Conservation (phyloP, 805 yeast species). For the Brettanomyces nanus region DNA sequence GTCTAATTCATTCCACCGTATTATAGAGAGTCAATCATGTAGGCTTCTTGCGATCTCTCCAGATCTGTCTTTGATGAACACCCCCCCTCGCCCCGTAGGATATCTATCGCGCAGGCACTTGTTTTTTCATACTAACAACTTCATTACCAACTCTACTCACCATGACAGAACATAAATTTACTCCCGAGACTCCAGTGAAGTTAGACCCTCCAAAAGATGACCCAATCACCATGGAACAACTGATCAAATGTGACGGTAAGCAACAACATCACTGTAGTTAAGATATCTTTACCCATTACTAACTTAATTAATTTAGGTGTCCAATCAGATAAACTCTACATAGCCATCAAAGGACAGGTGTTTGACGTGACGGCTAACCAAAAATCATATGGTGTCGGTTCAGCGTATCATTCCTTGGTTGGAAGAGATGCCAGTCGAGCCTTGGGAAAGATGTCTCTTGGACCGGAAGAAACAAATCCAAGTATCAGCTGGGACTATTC, state of each 20-base stretch:
- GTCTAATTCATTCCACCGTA: too few relatives aligned
- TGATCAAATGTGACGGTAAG: slow-evolving; percentile 19
- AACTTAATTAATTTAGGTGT: too few relatives aligned
- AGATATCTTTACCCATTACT: slow-evolving; percentile 29
- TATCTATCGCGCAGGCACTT: too few relatives aligned
- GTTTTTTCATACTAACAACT: too few relatives aligned
- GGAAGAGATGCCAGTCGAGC: slow-evolving; percentile 77
- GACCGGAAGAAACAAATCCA: slow-evolving; percentile 40
- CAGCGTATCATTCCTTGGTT: slow-evolving; percentile 60
- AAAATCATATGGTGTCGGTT: slow-evolving; percentile 70
- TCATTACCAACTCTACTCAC: too few relatives aligned
- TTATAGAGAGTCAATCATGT: too few relatives aligned
- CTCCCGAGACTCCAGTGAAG: slow-evolving; percentile 44
- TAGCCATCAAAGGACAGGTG: slow-evolving; percentile 67
- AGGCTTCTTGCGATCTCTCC: too few relatives aligned
- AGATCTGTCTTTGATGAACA: too few relatives aligned
- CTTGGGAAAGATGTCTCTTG: slow-evolving; percentile 58
- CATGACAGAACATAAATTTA: too few relatives aligned
- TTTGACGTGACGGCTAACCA: slow-evolving; percentile 68
- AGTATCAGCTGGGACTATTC: slow-evolving; percentile 39
- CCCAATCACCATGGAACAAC: slow-evolving; percentile 25
- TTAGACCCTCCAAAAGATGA: slow-evolving; percentile 44
- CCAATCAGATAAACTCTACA: slow-evolving; percentile 40
- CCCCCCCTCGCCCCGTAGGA: too few relatives aligned
- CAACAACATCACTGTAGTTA: slow-evolving; percentile 7